Conservation (phyloP, 352 stramenopile species). For the Phytopythium ostracodes region DNA sequence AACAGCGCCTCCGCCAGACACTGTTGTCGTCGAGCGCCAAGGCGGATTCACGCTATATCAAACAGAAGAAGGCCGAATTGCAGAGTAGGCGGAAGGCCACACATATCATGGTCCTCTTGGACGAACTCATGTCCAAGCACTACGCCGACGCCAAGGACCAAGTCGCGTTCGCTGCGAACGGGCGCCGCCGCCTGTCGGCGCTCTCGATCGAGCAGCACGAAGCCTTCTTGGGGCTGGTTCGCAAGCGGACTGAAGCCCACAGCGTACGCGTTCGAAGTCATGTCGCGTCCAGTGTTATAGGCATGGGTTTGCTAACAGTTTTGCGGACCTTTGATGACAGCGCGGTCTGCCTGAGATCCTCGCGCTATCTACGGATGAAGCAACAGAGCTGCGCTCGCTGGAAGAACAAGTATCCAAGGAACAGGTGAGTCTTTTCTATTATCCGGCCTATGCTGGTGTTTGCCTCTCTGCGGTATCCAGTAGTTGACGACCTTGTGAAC, state of each 20-base stretch:
- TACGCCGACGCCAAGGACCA: conserved; percentile 15
- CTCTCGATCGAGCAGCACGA: conserved; percentile 49
- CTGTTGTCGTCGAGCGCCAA: conserved; percentile 11
- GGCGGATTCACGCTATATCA: background rate
- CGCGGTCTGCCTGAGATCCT: conserved; percentile 51
- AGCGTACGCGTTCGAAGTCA: conserved; percentile 20
- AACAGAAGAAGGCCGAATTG: background rate
- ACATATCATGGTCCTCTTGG: conserved; percentile 32
- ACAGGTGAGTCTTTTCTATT: conserved; percentile 17
- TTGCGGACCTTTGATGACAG: conserved; percentile 18
- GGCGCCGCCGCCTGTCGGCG: conserved; percentile 35
- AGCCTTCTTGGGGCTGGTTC: conserved; percentile 40
- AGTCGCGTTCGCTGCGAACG: conserved; percentile 23
- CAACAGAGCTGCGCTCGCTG: conserved; percentile 29
- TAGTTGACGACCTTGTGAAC: background rate
- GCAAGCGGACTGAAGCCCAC: conserved; percentile 36
- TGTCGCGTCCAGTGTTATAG: too few relatives aligned
- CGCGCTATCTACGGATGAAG: conserved; percentile 41
- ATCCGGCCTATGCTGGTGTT: background rate
- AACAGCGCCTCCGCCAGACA: conserved; percentile 23
- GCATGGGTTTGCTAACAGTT: background rate
- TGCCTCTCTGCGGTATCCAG: background rate
- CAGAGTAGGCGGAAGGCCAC: conserved; percentile 10
- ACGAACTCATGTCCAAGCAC: conserved; percentile 19
- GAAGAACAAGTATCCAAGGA: conserved; percentile 30